Evolutionary conservation across 2,329 filamentous ascomycete species (phyloP).

Genomic region (Hypoxylon sp.): DNA sequence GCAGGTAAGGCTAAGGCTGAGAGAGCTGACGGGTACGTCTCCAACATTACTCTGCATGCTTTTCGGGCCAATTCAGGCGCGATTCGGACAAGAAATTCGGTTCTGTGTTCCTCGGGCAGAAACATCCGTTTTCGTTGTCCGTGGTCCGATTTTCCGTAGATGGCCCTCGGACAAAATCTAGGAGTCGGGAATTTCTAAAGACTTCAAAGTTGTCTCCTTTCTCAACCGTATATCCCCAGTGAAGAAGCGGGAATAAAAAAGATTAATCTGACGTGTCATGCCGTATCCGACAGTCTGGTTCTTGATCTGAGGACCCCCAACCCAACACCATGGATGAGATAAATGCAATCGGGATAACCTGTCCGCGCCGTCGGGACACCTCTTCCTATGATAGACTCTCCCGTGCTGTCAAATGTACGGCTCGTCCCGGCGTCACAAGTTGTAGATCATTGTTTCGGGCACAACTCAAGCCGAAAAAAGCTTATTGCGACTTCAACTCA

Average conservation of each 20-base stretch:
- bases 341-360: constrained; percentile 27
- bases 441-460: constrained; percentile 31
- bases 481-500: constrained; percentile 37
- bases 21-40: constrained; percentile 27
- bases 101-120: constrained; percentile 3
- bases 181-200: not conserved
- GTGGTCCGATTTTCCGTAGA: constrained; percentile 5
- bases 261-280: constrained; percentile 29
- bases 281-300: constrained; percentile 42
- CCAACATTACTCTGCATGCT: constrained; percentile 14
- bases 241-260: constrained; percentile 4
- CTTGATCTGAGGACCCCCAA: constrained; percentile 27
- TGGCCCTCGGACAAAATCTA: not conserved
- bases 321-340: constrained; percentile 37
- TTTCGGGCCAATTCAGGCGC: constrained; percentile 10
- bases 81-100: constrained; percentile 15
- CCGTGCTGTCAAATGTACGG: constrained; percentile 24
- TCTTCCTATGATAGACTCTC: constrained; percentile 36
- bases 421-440: constrained; percentile 34
- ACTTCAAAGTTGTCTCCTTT: not conserved
- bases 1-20: constrained; percentile 42
- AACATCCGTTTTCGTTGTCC: constrained; percentile 2
- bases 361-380: constrained; percentile 34
- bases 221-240: not conserved
- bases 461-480: constrained; percentile 20